Evolutionary conservation across 352 stramenopile species (phyloP), one percentile per base, ranked within the genome.

Genomic region (Halophytophthora polymorphica): DNA sequence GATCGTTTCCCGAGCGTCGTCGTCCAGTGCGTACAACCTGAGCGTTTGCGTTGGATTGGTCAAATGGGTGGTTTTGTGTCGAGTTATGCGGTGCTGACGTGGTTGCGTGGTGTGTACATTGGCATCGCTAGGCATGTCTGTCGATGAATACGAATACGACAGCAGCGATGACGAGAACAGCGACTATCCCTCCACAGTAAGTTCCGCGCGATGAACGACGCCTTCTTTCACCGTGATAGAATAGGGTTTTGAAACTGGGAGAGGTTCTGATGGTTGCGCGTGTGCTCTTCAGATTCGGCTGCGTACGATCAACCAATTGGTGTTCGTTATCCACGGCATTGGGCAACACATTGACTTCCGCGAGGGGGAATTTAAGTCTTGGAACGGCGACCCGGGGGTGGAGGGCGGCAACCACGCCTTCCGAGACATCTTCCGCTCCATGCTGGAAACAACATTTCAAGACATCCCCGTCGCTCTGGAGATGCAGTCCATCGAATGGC

Each of bases 401-500:
- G 79, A 89, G 57, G 78, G 77, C n/a, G 82, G 77, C 34, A 93
- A 91, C 56, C 74, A 89, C 50, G 69, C 75, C 3, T 94, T 94
- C 50, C 61, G 82, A 36, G 82, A 94, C 41, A 55, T 94, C 25
- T 92, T 88, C 46, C 75, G 80, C 1, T 42, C 67, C 0, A 88
- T 91, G 70, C 63, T 90, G 5, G 79, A 91, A 53, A 88, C 77
- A 1, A 87, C 80, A 33, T 94, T 94, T 49, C 73, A 77, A 46
- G 71, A 92, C 46, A 86, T 96, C 15, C 84, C 86, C 2, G 49
- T 94, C 2, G 79, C 77, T 4, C 45, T 96, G 23, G 83, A 96
- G 59, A 92, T 93, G 69, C 84, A 95, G 34, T 93, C 80, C 8
- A 93, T 96, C 33, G 87, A 96, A 53, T 96, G 87, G 87, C 86